A percentile compares a stretch with the other conserved stretches of the same genome.
Conservation (phyloP, 805 yeast genomes). For the Schwanniomyces yamadae region DNA sequence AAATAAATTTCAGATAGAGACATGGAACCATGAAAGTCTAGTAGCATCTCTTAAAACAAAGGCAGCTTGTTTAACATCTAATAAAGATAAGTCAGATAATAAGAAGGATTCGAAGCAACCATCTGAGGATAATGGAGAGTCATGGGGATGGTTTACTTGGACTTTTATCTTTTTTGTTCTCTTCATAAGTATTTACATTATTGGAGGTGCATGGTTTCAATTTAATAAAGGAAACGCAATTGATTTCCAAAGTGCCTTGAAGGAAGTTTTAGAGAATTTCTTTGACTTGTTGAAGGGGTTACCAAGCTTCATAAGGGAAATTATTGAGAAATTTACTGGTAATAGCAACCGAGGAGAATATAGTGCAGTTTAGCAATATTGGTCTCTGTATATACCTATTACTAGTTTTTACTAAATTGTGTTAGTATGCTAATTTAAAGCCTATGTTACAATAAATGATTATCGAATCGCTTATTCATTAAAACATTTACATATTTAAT, state of each 20-base stretch:
- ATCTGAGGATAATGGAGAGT: slow-evolving; percentile 37
- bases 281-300: slow-evolving; percentile 55
- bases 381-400: slow-evolving; percentile 3
- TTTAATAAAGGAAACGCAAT: slow-evolving; percentile 68
- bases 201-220: slow-evolving; percentile 74
- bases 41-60: slow-evolving; percentile 28
- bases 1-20: slow-evolving; percentile 24
- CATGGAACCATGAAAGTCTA: slow-evolving; percentile 39
- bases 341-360: slow-evolving; percentile 78
- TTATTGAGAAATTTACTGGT: slow-evolving; percentile 64
- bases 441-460: no score
- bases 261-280: slow-evolving; percentile 69
- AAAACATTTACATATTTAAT: no score
- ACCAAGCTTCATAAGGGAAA: slow-evolving; percentile 67
- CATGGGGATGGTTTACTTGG: slow-evolving; percentile 85
- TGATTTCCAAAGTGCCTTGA: slow-evolving; percentile 70
- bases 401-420: no score
- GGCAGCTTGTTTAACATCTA: slow-evolving; percentile 41
- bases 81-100: slow-evolving; percentile 27
- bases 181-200: slow-evolving; percentile 66
- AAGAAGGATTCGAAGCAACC: slow-evolving; percentile 19
- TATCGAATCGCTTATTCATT: no score
- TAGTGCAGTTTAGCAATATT: slow-evolving; percentile 68
- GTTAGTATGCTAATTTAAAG: no score
- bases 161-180: slow-evolving; percentile 72